Evolutionary conservation across 345 rosid species (phyloP).

Genomic region (Dimocarpus longan): DNA sequence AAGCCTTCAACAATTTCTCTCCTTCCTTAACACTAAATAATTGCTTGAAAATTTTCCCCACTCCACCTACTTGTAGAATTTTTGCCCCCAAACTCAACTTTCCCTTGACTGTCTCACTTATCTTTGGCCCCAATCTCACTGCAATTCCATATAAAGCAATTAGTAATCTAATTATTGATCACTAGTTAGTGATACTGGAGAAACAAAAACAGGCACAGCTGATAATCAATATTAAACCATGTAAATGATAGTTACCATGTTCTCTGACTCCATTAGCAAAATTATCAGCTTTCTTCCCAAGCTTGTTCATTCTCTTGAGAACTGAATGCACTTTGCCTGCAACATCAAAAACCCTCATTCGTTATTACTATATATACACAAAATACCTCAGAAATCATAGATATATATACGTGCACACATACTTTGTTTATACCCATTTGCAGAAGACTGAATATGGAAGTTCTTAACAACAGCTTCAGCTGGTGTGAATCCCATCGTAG

Average conservation of each 20-base stretch:
- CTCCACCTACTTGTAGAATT: slow-evolving; percentile 48
- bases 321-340: slow-evolving; percentile 43
- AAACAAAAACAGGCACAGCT: too few relatives aligned
- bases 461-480: slow-evolving; percentile 32
- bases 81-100: slow-evolving; percentile 50
- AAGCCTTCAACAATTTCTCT: slow-evolving; percentile 47
- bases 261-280: slow-evolving; percentile 54
- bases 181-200: too few relatives aligned
- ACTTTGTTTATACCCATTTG: slow-evolving; percentile 43
- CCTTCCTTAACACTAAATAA: slow-evolving; percentile 39
- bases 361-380: neutral
- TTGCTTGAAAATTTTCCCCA: slow-evolving; percentile 44
- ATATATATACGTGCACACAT: neutral
- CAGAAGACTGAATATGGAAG: slow-evolving; percentile 40
- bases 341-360: slow-evolving; percentile 4
- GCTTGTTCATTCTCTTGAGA: slow-evolving; percentile 44
- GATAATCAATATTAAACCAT: too few relatives aligned
- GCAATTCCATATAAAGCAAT: slow-evolving; percentile 10
- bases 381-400: neutral
- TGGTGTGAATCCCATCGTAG: slow-evolving; percentile 26
- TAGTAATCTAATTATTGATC: too few relatives aligned
- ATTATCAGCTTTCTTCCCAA: slow-evolving; percentile 49
- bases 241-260: slow-evolving; percentile 40
- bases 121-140: slow-evolving; percentile 45
- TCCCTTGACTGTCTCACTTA: slow-evolving; percentile 48